A percentile compares a stretch with the other conserved stretches of the same genome.
These are phyloP conservation scores for Biancaea sappan DNA, from an alignment of 306 rosid genomes.

Conservation along the genomic window DNA sequence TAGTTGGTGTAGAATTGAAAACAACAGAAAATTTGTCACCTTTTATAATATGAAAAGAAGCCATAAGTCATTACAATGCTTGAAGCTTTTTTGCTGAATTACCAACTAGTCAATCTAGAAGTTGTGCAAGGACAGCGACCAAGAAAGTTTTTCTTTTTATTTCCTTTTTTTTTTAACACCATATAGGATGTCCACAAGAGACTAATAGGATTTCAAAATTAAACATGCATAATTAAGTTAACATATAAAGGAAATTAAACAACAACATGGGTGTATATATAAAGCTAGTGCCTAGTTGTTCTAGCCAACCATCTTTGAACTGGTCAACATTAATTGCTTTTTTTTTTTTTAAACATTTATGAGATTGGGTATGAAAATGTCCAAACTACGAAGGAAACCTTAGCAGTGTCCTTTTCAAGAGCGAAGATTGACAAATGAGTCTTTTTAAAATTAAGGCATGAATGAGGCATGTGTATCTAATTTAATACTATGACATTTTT, in stretches of 20 bases:
- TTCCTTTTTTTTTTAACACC: too few species aligned
- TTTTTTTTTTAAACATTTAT: neutral
- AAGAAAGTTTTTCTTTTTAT: too few species aligned
- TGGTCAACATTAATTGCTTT: neutral
- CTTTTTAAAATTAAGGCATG: neutral
- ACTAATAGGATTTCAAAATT: neutral
- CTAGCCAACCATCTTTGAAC: neutral
- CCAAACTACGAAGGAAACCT: neutral
- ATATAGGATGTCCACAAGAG: constrained; percentile 10
- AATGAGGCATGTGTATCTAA: neutral
- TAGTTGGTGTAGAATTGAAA: neutral
- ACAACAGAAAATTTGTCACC: neutral
- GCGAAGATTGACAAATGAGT: neutral
- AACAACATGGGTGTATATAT: neutral
- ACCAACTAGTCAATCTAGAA: neutral
- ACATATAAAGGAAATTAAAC: neutral
- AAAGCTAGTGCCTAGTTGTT: neutral
- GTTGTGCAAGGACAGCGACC: neutral
- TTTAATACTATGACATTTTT: too few species aligned
- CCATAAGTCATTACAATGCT: neutral
- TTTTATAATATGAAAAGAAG: neutral
- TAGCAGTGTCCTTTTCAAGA: neutral
- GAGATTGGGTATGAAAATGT: neutral
- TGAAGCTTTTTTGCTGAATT: neutral
- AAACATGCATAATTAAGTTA: neutral